phyloP scores from a whole-genome alignment of 1,284 basidiomycete genomes.

The Ceratobasidium sp. region DNA sequence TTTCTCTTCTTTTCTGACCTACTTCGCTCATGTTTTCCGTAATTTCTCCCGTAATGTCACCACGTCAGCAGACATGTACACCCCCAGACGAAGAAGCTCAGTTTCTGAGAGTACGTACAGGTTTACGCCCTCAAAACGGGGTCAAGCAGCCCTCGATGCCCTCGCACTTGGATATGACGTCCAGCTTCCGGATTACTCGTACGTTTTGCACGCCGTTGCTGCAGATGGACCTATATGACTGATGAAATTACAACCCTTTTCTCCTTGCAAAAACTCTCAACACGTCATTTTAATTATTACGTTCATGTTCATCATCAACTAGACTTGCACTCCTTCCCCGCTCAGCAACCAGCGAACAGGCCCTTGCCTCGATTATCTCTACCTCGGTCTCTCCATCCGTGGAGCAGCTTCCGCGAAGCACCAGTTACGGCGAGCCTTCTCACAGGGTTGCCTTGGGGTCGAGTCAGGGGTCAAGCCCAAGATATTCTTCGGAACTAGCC shows the following conservation, averaged over 20 bases:
- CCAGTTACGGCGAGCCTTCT: constrained; percentile 16
- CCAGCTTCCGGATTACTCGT: constrained; percentile 43
- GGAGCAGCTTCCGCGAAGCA: constrained; percentile 30
- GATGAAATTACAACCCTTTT: background rate
- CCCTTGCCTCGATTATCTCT: constrained; percentile 31
- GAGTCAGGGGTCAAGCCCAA: constrained; percentile 19
- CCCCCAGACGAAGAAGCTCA: constrained; percentile 32
- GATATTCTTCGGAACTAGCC: constrained; percentile 25
- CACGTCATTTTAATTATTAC: background rate
- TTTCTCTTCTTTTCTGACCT: background rate
- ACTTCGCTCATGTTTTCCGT: background rate
- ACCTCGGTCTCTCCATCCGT: background rate
- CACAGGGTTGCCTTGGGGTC: background rate
- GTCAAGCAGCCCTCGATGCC: constrained; percentile 40
- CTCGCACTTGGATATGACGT: constrained; percentile 44
- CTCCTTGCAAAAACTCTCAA: background rate
- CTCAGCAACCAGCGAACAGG: constrained; percentile 36
- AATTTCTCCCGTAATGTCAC: background rate
- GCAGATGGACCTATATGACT: background rate
- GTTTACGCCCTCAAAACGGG: constrained; percentile 39
- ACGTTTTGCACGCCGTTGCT: constrained; percentile 29
- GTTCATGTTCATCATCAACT: background rate
- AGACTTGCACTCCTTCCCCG: constrained; percentile 43
- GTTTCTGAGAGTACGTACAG: constrained; percentile 15
- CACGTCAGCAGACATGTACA: constrained; percentile 39